Evolutionary conservation across 1,139 yeast species (phyloP).

Genomic region (Barnettozyma hawaiiensis): DNA sequence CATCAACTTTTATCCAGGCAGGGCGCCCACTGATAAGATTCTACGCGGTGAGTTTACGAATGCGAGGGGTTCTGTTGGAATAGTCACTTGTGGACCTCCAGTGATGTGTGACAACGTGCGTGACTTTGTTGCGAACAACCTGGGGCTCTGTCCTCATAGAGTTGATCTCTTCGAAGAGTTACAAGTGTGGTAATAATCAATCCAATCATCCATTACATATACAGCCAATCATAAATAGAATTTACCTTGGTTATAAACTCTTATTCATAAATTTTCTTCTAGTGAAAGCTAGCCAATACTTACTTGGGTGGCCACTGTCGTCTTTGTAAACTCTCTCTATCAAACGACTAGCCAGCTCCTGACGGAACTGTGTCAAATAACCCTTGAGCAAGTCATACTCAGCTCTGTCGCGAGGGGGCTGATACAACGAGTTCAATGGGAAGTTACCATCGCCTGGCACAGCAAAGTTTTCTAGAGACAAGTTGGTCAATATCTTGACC

Average conservation of each 20-base stretch:
- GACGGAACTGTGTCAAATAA: slow-evolving; percentile 89
- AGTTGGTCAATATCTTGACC: slow-evolving; percentile 63
- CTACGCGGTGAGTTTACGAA: slow-evolving; percentile 17
- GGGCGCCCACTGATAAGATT: slow-evolving; percentile 18
- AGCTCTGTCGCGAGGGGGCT: slow-evolving; percentile 65
- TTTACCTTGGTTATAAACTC: slow-evolving; percentile 31
- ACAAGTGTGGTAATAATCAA: slow-evolving; percentile 23
- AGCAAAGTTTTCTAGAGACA: slow-evolving; percentile 81
- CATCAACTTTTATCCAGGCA: slow-evolving; percentile 19
- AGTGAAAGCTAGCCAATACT: slow-evolving; percentile 94
- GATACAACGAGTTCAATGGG: slow-evolving; percentile 81
- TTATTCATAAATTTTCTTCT: slow-evolving; percentile 95
- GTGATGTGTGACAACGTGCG: slow-evolving; percentile 47
- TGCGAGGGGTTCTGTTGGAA: slow-evolving; percentile 19
- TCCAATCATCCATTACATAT: neutral
- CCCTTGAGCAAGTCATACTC: slow-evolving; percentile 76
- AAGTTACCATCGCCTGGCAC: slow-evolving; percentile 95
- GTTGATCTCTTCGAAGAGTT: slow-evolving; percentile 26
- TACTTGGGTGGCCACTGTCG: slow-evolving; percentile 51
- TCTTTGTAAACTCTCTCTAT: slow-evolving; percentile 65
- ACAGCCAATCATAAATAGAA: neutral
- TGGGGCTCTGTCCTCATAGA: slow-evolving; percentile 16
- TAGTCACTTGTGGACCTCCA: slow-evolving; percentile 46
- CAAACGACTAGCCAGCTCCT: slow-evolving; percentile 81
- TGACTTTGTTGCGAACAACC: slow-evolving; percentile 13